A percentile compares a stretch with the other conserved stretches of the same genome.
Conservation (phyloP, 306 rosid species). For the Quercus parvula region DNA sequence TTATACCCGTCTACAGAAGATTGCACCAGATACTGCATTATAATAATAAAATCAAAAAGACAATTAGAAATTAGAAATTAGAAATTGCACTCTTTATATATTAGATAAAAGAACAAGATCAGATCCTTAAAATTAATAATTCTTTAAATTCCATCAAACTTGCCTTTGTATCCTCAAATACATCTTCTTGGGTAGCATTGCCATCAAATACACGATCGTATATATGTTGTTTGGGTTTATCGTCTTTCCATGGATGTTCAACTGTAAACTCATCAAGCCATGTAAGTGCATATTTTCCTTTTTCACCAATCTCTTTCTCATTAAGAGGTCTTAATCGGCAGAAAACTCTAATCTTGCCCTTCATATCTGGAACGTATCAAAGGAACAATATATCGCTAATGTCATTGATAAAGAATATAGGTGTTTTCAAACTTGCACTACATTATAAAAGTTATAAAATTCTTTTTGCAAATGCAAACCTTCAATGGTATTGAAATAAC, state of each 20-base stretch:
- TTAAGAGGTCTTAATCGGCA: constrained; percentile 82
- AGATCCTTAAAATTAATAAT: not conserved
- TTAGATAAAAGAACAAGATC: not conserved
- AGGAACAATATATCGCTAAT: constrained; percentile 1
- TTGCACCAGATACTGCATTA: constrained; percentile 85
- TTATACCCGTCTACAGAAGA: constrained; percentile 90
- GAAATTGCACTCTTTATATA: not conserved
- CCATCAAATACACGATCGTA: constrained; percentile 84
- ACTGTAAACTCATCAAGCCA: constrained; percentile 74
- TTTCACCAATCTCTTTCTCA: constrained; percentile 64
- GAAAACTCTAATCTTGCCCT: constrained; percentile 94
- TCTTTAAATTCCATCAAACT: constrained; percentile 29
- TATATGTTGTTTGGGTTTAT: constrained; percentile 68
- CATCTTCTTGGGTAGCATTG: constrained; percentile 66
- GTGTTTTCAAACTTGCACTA: not conserved
- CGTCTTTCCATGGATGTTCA: constrained; percentile 94
- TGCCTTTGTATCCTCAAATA: constrained; percentile 94
- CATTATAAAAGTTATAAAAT: not conserved
- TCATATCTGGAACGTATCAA: constrained; percentile 72
- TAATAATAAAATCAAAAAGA: constrained; percentile 1
- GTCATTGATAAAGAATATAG: not conserved
- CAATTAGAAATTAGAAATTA: not conserved
- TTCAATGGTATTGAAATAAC: constrained; percentile 90
- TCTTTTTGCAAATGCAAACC: constrained; percentile 37
- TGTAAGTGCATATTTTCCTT: constrained; percentile 45